These are phyloP conservation scores for Pholiota microspora DNA, from an alignment of 768 basidiomycete species.

Conservation along the genomic window DNA sequence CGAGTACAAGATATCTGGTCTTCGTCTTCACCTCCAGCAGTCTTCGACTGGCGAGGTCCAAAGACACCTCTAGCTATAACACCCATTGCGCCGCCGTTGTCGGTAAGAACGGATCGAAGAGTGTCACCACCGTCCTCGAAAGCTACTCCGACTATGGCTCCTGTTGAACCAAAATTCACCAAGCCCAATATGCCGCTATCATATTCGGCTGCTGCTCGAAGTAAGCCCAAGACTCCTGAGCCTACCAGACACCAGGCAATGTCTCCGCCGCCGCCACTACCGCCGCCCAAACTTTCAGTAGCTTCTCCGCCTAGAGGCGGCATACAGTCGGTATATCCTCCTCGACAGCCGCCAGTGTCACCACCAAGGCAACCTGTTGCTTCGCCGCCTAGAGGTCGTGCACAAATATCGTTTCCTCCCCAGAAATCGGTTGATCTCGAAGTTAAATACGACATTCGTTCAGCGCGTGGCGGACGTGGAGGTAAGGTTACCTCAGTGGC, in stretches of 20 bases:
- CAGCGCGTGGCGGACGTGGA: conserved; percentile 74
- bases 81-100: conserved; percentile 23
- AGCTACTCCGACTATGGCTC: background rate
- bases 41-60: conserved; percentile 15
- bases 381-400: conserved; percentile 20
- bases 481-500: conserved; percentile 74
- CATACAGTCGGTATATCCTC: conserved; percentile 29
- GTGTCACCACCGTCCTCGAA: conserved; percentile 33
- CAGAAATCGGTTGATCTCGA: conserved; percentile 42
- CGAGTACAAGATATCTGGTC: conserved; percentile 41
- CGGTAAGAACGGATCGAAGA: conserved; percentile 33
- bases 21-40: conserved; percentile 13
- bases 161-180: background rate
- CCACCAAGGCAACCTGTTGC: conserved; percentile 11
- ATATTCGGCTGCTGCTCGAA: conserved; percentile 23
- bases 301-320: conserved; percentile 19
- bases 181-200: conserved; percentile 19
- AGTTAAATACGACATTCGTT: conserved; percentile 69
- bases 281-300: conserved; percentile 10
- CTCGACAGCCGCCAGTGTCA: conserved; percentile 5
- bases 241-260: conserved; percentile 2
- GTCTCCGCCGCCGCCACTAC: conserved; percentile 8
- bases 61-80: conserved; percentile 23
- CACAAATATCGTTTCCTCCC: conserved; percentile 29
- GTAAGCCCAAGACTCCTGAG: conserved; percentile 19